Conservation (phyloP, 2,329 filamentous ascomycete genomes). For the Penicillium paneum region DNA sequence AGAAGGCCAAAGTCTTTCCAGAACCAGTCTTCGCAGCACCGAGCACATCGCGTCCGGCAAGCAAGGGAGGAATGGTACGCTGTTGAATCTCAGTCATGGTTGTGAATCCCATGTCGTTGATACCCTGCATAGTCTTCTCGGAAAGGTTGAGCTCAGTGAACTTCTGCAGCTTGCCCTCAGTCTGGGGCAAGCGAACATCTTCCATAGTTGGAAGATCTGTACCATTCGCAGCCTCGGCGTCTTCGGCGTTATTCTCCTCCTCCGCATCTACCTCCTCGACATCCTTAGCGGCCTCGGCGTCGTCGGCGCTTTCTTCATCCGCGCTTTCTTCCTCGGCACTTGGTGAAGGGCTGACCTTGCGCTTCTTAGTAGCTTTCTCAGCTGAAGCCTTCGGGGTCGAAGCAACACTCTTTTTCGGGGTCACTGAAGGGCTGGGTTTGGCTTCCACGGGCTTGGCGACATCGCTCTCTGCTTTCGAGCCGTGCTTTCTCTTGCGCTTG, state of each 20-base stretch:
- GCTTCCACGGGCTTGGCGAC: conserved; percentile 26
- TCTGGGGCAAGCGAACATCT: conserved; percentile 56
- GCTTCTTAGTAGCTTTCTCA: conserved; percentile 37
- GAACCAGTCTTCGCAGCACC: conserved; percentile 95
- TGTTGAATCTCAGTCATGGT: conserved; percentile 95
- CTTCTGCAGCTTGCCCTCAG: conserved; percentile 61
- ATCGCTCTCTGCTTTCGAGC: conserved; percentile 26
- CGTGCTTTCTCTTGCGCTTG: conserved; percentile 48
- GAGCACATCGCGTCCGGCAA: conserved; percentile 87
- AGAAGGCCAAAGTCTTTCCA: conserved; percentile 91
- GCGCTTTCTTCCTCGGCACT: conserved; percentile 36
- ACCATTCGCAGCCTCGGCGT: conserved; percentile 16
- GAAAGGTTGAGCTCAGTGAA: conserved; percentile 83
- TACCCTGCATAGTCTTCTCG: conserved; percentile 82
- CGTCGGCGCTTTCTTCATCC: conserved; percentile 29
- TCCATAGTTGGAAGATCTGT: conserved; percentile 53
- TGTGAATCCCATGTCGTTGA: conserved; percentile 87
- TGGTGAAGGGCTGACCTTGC: conserved; percentile 35
- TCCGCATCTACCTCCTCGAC: conserved; percentile 32
- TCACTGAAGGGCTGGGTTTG: conserved; percentile 19
- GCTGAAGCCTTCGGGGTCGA: conserved; percentile 22
- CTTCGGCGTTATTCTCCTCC: conserved; percentile 29
- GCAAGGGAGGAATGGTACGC: conserved; percentile 77
- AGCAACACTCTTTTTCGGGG: conserved; percentile 19
- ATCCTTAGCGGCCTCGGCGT: conserved; percentile 18